phyloP scores from a whole-genome alignment of 768 basidiomycete genomes.

The Boletales sp. region DNA sequence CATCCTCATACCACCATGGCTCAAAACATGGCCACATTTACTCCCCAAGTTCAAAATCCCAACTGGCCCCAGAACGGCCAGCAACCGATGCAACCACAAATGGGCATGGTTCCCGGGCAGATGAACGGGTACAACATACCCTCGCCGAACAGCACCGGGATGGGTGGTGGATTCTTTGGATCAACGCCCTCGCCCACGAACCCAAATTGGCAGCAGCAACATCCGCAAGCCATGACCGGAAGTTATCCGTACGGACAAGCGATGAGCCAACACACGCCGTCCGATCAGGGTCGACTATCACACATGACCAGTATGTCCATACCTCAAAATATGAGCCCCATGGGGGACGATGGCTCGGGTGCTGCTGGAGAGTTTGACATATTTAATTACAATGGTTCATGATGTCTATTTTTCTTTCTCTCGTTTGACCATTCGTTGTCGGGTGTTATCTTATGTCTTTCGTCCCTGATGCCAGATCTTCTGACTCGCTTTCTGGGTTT shows the following conservation, averaged over 20 bases:
- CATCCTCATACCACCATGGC: constrained; percentile 32
- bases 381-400: constrained; percentile 55
- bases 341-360: constrained; percentile 43
- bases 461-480: background rate
- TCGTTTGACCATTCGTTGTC: constrained; percentile 22
- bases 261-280: constrained; percentile 18
- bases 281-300: constrained; percentile 37
- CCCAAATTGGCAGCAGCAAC: constrained; percentile 27
- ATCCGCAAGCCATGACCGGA: constrained; percentile 24
- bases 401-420: constrained; percentile 20
- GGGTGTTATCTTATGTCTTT: constrained; percentile 20
- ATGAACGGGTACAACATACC: constrained; percentile 33
- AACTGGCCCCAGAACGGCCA: constrained; percentile 55
- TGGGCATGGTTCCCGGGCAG: constrained; percentile 33
- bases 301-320: constrained; percentile 52
- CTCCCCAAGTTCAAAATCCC: constrained; percentile 38
- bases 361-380: constrained; percentile 48
- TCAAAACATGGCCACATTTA: constrained; percentile 23
- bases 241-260: constrained; percentile 29
- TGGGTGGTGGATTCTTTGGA: constrained; percentile 23
- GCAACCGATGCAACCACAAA: constrained; percentile 43
- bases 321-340: constrained; percentile 42
- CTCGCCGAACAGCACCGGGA: constrained; percentile 36
- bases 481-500: background rate
- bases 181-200: constrained; percentile 24